A percentile compares a stretch with the other conserved stretches of the same genome.
phyloP scores from a whole-genome alignment of 768 basidiomycete species.

The Dioszegia aurantiaca region DNA sequence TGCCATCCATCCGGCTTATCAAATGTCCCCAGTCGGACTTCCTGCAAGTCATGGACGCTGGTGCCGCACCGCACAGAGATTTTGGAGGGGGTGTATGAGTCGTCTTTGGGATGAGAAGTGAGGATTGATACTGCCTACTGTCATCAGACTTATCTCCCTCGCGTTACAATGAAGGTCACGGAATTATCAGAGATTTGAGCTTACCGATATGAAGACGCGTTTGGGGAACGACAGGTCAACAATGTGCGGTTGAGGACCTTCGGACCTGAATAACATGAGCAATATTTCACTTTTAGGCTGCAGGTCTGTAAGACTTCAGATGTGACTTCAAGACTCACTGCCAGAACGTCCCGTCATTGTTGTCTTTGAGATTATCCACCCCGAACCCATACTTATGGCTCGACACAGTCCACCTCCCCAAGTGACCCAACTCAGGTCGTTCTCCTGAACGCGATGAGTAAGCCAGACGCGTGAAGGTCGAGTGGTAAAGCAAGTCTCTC shows the following conservation, averaged over 20 bases:
- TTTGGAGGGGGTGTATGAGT: constrained; percentile 94
- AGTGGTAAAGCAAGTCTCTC: too few relatives aligned
- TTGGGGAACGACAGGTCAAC: constrained; percentile 90
- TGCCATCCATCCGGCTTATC: constrained; percentile 95
- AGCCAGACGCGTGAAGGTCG: too few relatives aligned
- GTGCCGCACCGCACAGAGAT: constrained; percentile 89
- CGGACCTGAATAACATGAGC: constrained; percentile 54
- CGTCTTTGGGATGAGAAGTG: constrained; percentile 62
- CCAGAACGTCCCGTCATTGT: constrained; percentile 92
- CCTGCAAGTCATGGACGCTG: constrained; percentile 84
- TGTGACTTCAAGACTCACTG: constrained; percentile 67
- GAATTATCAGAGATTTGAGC: neutral
- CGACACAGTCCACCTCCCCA: constrained; percentile 94
- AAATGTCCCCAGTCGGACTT: constrained; percentile 71
- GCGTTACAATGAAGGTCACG: too few relatives aligned
- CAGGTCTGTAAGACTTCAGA: constrained; percentile 54
- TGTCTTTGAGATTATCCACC: constrained; percentile 82
- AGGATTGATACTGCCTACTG: constrained; percentile 40
- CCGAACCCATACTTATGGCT: constrained; percentile 96
- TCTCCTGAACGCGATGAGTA: too few relatives aligned
- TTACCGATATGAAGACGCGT: constrained; percentile 81
- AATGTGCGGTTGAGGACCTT: constrained; percentile 95
- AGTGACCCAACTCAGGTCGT: constrained; percentile 62
- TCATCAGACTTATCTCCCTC: neutral
- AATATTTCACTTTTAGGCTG: constrained; percentile 56